Conservation (phyloP, 345 rosid genomes). For the Chamaenerion angustifolium region DNA sequence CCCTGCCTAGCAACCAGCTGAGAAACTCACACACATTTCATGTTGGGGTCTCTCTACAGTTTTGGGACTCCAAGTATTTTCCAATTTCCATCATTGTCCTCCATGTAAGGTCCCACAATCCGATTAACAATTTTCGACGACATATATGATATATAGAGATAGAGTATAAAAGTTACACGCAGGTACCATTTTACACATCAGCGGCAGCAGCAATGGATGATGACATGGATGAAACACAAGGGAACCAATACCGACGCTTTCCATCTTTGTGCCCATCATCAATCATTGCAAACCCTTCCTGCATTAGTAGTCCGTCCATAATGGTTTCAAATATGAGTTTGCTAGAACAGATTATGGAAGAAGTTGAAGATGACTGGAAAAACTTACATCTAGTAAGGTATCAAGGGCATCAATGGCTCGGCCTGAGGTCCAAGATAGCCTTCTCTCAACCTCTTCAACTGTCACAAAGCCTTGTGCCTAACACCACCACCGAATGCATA, state of each 20-base stretch:
- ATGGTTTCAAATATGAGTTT: no score
- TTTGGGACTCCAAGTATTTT: no score
- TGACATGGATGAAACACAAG: constrained; percentile 63
- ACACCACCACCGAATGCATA: neutral
- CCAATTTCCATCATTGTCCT: no score
- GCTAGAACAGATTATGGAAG: no score
- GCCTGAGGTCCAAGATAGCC: constrained; percentile 72
- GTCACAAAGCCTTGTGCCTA: constrained; percentile 87
- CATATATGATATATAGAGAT: constrained; percentile 2
- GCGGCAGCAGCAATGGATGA: constrained; percentile 29
- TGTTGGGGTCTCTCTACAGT: no score
- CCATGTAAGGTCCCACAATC: no score
- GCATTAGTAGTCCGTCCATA: constrained; percentile 15
- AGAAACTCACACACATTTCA: no score
- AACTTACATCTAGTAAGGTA: constrained; percentile 51
- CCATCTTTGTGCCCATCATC: constrained; percentile 67
- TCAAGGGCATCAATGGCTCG: constrained; percentile 74
- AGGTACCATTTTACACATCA: neutral
- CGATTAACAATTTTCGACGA: neutral
- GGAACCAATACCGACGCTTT: constrained; percentile 68
- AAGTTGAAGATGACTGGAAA: constrained; percentile 1
- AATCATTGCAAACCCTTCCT: constrained; percentile 85
- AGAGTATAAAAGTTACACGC: neutral
- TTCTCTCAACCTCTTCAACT: constrained; percentile 63
- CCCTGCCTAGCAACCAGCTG: no score